Conservation (phyloP, 805 yeast genomes). For the Blastobotrys peoriensis region DNA sequence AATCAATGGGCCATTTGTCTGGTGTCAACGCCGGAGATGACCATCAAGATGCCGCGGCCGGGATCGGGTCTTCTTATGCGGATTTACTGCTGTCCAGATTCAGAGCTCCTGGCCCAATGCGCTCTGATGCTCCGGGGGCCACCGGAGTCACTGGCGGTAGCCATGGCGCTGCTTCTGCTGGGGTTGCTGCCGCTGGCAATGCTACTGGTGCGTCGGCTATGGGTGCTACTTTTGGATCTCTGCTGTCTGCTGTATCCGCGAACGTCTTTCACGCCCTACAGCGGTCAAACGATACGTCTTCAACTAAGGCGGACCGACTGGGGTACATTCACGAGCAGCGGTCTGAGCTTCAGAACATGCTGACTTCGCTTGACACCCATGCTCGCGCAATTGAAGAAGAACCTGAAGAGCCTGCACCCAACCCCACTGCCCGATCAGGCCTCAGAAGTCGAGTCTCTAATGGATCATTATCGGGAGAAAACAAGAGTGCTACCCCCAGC, state of each 20-base stretch:
- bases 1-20: neutral
- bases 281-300: neutral
- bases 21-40: neutral
- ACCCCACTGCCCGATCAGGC: neutral
- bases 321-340: constrained; percentile 15
- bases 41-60: neutral
- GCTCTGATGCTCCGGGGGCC: constrained; percentile 3
- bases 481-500: constrained; percentile 1
- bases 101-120: constrained; percentile 20
- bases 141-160: constrained; percentile 2
- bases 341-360: constrained; percentile 17
- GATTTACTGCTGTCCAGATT: constrained; percentile 25
- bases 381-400: constrained; percentile 12
- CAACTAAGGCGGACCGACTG: constrained; percentile 16
- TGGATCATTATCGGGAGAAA: neutral
- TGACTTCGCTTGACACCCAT: constrained; percentile 15
- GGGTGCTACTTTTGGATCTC: constrained; percentile 12
- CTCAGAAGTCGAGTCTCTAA: neutral
- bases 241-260: constrained; percentile 3
- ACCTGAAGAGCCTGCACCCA: constrained; percentile 3
- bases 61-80: constrained; percentile 9
- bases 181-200: constrained; percentile 1
- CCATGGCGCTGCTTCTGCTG: too few species aligned
- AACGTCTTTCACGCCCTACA: neutral
- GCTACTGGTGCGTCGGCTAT: neutral